phyloP scores from a whole-genome alignment of 371 early-diverging fungal genomes.

The Basidiobolus meristosporus region DNA sequence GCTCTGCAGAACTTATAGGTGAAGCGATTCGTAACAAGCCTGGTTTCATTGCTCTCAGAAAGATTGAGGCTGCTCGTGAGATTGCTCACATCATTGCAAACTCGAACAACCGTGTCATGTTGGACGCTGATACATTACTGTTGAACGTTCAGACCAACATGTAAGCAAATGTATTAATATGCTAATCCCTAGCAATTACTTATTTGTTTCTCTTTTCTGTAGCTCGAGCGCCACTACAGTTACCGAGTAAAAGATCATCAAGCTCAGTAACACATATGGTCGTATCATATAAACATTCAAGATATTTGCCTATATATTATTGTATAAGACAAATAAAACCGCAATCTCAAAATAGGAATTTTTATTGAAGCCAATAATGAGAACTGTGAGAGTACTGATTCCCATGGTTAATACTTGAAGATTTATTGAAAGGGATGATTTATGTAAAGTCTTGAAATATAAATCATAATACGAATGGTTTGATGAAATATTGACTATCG shows the following conservation, averaged over 20 bases:
- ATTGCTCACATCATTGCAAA: constrained; percentile 73
- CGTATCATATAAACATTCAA: constrained; percentile 78
- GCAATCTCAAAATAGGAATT: no score
- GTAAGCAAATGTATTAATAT: no score
- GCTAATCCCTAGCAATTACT: constrained; percentile 69
- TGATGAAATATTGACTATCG: no score
- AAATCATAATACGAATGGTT: no score
- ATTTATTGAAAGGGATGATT: no score
- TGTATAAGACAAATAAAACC: no score
- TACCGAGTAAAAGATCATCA: neutral
- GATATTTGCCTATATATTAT: no score
- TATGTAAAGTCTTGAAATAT: no score
- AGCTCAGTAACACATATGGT: constrained; percentile 57
- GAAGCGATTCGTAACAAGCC: constrained; percentile 92
- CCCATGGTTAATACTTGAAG: no score
- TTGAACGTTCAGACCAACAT: constrained; percentile 39
- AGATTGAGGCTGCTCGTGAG: constrained; percentile 90
- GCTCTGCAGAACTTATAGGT: constrained; percentile 76
- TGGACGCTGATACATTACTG: constrained; percentile 79
- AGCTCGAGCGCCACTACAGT: no score
- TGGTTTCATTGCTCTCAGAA: constrained; percentile 87
- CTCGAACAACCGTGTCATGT: constrained; percentile 75
- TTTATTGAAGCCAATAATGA: no score
- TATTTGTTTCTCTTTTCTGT: neutral
- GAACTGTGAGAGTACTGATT: no score